These are phyloP conservation scores for Teunomyces aglyptinius DNA, from an alignment of 805 yeast species.

Conservation along the genomic window DNA sequence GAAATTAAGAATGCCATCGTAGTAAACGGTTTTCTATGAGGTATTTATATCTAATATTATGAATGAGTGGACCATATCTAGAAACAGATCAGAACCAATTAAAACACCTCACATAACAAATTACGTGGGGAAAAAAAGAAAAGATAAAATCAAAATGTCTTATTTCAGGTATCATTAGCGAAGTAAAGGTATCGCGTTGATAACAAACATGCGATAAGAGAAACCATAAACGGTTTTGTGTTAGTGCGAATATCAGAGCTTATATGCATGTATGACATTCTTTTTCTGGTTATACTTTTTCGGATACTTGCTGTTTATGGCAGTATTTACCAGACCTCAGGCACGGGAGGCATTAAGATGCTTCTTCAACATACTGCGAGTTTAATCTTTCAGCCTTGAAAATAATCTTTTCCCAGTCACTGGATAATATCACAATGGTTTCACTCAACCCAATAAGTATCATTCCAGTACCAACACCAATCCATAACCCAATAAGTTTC, in stretches of 20 bases:
- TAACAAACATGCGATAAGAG: neutral
- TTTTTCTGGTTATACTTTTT: neutral
- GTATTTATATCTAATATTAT: neutral
- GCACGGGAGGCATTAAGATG: neutral
- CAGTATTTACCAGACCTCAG: neutral
- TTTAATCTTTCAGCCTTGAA: constrained; percentile 25
- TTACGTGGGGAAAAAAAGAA: neutral
- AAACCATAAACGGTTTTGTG: neutral
- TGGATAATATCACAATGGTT: constrained; percentile 42
- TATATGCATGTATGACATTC: too few species aligned
- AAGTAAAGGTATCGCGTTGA: neutral
- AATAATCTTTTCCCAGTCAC: constrained; percentile 53
- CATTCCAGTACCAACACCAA: constrained; percentile 68
- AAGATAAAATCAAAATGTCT: neutral
- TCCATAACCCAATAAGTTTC: constrained; percentile 67
- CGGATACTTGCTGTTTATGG: neutral
- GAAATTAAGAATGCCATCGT: neutral
- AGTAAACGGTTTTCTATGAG: neutral
- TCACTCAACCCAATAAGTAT: constrained; percentile 51
- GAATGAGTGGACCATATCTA: neutral
- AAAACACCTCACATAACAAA: neutral
- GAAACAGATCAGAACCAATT: neutral
- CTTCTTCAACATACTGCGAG: neutral
- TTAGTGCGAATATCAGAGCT: too few species aligned
- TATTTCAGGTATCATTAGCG: neutral